phyloP scores from a whole-genome alignment of 108 stramenopile genomes.

The Nitzschia sp. region DNA sequence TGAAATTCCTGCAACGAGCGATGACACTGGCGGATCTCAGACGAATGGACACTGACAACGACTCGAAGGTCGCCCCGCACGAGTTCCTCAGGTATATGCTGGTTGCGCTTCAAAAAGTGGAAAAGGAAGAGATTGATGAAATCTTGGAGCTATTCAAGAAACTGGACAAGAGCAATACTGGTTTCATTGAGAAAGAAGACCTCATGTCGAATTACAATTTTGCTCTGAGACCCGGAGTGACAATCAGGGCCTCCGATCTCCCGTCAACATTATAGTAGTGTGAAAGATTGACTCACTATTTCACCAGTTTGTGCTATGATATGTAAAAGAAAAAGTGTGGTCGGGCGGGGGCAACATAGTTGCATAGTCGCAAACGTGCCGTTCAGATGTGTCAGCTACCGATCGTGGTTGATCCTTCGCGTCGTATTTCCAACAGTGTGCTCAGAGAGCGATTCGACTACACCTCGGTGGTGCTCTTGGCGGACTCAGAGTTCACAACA shows the following conservation, averaged over 20 bases:
- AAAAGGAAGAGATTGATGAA: constrained; percentile 29
- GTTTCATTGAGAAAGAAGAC: constrained; percentile 17
- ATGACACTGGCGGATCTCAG: constrained; percentile 50
- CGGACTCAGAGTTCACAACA: background rate
- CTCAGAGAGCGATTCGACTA: too few species aligned
- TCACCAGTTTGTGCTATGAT: too few species aligned
- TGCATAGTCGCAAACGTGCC: too few species aligned
- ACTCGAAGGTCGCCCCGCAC: constrained; percentile 44
- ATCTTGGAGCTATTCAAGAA: constrained; percentile 25
- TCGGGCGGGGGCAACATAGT: too few species aligned
- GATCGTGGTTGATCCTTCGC: too few species aligned
- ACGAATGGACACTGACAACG: constrained; percentile 47
- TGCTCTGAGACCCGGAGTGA: background rate
- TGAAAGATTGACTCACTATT: background rate
- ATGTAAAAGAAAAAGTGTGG: too few species aligned
- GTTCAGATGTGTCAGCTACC: too few species aligned
- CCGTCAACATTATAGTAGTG: background rate
- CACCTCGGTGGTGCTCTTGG: background rate
- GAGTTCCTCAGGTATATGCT: constrained; percentile 66
- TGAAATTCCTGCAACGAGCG: constrained; percentile 42
- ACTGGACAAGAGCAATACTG: constrained; percentile 32
- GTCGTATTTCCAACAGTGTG: too few species aligned
- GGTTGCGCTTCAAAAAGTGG: constrained; percentile 66
- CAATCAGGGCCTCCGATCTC: background rate
- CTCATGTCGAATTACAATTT: constrained; percentile 2